These are phyloP conservation scores for Myrica gale DNA, from an alignment of 306 rosid genomes.

Conservation along the genomic window DNA sequence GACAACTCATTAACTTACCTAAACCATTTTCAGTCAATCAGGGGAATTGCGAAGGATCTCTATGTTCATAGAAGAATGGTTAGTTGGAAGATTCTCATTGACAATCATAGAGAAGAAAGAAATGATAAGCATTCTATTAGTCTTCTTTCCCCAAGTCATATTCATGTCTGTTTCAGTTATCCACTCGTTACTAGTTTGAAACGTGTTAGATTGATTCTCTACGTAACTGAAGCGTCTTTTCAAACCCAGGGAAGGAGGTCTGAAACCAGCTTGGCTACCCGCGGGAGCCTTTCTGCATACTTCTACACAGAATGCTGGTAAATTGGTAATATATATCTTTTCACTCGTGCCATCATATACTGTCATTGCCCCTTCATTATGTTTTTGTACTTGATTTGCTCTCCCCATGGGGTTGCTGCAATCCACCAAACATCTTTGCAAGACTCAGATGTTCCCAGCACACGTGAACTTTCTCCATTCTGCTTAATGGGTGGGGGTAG, in stretches of 20 bases:
- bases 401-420: background rate
- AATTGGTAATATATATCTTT: background rate
- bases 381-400: background rate
- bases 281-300: background rate
- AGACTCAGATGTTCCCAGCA: background rate
- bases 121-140: background rate
- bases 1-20: background rate
- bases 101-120: background rate
- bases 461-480: background rate
- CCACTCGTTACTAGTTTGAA: background rate
- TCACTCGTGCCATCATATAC: background rate
- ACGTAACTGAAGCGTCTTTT: background rate
- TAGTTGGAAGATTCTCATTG: slow-evolving; percentile 1
- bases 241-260: background rate
- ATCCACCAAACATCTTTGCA: background rate
- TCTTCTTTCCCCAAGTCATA: background rate
- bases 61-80: background rate
- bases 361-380: background rate
- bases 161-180: background rate
- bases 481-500: background rate
- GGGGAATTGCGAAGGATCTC: background rate
- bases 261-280: no score
- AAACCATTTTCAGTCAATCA: background rate
- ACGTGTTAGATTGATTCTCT: background rate
- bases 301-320: background rate